phyloP scores from a whole-genome alignment of 2,329 filamentous ascomycete genomes.

The Talaromyces sp. region DNA sequence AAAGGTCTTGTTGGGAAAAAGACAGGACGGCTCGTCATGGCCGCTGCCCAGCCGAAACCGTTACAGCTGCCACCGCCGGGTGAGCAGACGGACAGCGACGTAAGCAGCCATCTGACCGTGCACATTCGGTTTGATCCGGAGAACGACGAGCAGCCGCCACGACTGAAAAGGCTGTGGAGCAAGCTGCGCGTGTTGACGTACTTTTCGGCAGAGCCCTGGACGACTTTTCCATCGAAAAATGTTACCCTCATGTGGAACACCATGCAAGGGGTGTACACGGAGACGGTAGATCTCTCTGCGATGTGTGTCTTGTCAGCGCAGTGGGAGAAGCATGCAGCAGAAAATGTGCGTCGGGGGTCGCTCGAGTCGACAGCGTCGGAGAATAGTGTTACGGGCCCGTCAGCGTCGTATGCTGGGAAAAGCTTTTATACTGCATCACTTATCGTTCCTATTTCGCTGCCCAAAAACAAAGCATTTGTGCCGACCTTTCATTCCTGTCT shows the following conservation, averaged over 20 bases:
- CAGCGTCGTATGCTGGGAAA: conserved; percentile 35
- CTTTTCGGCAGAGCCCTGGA: conserved; percentile 48
- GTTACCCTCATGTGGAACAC: background rate
- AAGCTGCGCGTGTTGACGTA: conserved; percentile 55
- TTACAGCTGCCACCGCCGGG: conserved; percentile 44
- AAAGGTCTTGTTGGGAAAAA: conserved; percentile 56
- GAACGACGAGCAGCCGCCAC: conserved; percentile 47
- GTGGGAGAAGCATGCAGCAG: conserved; percentile 48
- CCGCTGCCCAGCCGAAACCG: conserved; percentile 53
- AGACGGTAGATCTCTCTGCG: conserved; percentile 48
- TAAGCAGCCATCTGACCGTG: conserved; percentile 50
- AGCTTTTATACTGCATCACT: conserved; percentile 58
- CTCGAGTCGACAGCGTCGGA: conserved; percentile 23
- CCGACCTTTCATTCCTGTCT: conserved; percentile 68
- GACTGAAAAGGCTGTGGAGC: conserved; percentile 45
- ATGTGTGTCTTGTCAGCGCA: conserved; percentile 52
- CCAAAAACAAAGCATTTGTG: conserved; percentile 58
- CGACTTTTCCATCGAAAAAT: conserved; percentile 41
- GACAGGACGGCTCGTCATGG: conserved; percentile 52
- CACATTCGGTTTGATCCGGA: conserved; percentile 57
- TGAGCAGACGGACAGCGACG: conserved; percentile 24
- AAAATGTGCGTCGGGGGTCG: conserved; percentile 23
- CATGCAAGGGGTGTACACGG: conserved; percentile 47
- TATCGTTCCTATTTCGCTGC: conserved; percentile 58
- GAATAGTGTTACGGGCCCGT: conserved; percentile 19